Evolutionary conservation across 441 rosid genomes (phyloP), one percentile per base, ranked within the genome.

Genomic region (Jatropha podagrica): DNA sequence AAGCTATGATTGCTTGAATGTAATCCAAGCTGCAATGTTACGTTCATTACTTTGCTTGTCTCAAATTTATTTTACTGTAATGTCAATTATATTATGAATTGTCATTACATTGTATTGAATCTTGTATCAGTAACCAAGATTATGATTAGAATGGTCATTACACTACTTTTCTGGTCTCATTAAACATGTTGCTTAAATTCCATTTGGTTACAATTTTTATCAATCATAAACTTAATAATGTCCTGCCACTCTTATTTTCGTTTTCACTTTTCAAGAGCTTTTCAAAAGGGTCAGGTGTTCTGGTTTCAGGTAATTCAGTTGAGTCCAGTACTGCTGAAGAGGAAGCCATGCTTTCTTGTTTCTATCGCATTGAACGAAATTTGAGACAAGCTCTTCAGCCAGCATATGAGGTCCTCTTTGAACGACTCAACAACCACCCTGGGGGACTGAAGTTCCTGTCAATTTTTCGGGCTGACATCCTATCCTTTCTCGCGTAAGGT

Each of bases 341-440:
- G 65, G 97, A 84, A 49, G 85, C 85, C 69, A 71, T 65, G 77
- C 83, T 88, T 71, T 87, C 93, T 81, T 82, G 86, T 78, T 94
- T 91, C 82, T 94, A 91, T 74, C 96, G 93, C 65, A 81, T 87
- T 73, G 99, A 96, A 84, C 74, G 89, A 72, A 94, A 86, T 80
- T 78, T 94, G 82, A 94, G 97, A 74, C 97, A 92, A 74, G 86
- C 91, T 71, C 95, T 94, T 67, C 83, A 86, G 88, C 98, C 98
- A 32, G 78, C 80, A 10, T 94, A 92, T 86, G 97, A 89, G 81
- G 77, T 81, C 76, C 91, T 96, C 64, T 96, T 96, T 81, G 97
- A 96, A 81, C 85, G 96, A 71, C 83, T 96, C 72, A 94, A 94
- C 83, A 94, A 85, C 55, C 94, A 94, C 74, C 90, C 92, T 32